phyloP scores from a whole-genome alignment of 495 filamentous ascomycete species.

The Trichodelitschia bisporula region DNA sequence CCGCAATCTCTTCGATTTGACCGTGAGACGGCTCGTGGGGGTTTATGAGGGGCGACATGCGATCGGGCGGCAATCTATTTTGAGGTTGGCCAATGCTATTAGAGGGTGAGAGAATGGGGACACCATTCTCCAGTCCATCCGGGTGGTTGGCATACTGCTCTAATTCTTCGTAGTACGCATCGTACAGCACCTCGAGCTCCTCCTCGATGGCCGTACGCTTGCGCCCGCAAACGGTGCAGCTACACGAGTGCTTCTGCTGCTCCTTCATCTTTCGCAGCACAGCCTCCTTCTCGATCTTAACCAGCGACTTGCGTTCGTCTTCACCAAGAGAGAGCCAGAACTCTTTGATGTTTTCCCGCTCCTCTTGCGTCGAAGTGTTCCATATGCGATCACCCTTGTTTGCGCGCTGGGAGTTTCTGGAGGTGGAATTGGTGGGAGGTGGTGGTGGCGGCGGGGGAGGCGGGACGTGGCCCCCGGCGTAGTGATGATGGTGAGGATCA shows the following conservation, averaged over 20 bases:
- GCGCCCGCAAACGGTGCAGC: conserved; percentile 87
- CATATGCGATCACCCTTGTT: conserved; percentile 73
- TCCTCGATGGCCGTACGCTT: conserved; percentile 97
- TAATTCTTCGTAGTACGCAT: conserved; percentile 95
- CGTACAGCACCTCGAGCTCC: conserved; percentile 94
- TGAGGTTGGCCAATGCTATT: not conserved
- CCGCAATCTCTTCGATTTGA: conserved; percentile 27
- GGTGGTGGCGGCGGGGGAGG: conserved; percentile 12
- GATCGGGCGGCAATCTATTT: conserved; percentile 20
- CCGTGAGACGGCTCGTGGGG: conserved; percentile 3
- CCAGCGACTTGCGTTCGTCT: conserved; percentile 73
- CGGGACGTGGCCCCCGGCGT: conserved; percentile 8
- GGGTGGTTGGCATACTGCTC: conserved; percentile 92
- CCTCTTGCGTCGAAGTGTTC: conserved; percentile 83
- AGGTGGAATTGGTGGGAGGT: conserved; percentile 5
- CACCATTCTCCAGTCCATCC: conserved; percentile 31
- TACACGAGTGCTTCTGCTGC: conserved; percentile 97
- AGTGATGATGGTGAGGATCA: conserved; percentile 5
- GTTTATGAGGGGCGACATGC: conserved; percentile 3
- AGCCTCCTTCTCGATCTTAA: conserved; percentile 97
- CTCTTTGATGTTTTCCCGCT: conserved; percentile 88
- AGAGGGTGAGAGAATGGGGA: conserved; percentile 40
- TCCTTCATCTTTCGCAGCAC: conserved; percentile 99
- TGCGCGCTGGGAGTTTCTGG: conserved; percentile 5
- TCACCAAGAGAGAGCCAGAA: conserved; percentile 97